Percentiles rank a stretch among this genome's conserved stretches.
Evolutionary conservation across 2,329 filamentous ascomycete species (phyloP).

Genomic region (Colletotrichum acutatum): DNA sequence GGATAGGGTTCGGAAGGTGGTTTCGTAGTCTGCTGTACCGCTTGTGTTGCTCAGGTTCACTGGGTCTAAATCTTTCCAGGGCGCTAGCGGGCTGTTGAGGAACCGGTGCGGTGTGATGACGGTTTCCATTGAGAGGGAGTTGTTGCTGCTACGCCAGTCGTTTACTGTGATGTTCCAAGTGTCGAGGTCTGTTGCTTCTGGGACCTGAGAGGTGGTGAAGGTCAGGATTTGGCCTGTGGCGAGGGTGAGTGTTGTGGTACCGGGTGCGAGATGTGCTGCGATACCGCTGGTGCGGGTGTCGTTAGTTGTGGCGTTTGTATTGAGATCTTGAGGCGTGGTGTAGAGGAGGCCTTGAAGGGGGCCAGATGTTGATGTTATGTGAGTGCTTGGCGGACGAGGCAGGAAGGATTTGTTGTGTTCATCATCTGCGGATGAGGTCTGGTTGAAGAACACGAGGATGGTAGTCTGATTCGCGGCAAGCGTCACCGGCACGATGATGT

Average conservation of each 20-base stretch:
- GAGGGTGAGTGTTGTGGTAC: background rate
- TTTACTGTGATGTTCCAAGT: background rate
- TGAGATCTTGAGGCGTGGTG: background rate
- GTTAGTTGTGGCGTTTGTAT: background rate
- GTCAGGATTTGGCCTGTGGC: background rate
- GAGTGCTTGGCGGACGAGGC: background rate
- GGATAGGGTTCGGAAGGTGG: background rate
- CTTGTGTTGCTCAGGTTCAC: background rate
- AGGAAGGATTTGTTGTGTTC: background rate
- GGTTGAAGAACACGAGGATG: background rate
- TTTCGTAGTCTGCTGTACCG: background rate
- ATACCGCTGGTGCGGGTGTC: background rate
- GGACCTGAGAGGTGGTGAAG: background rate
- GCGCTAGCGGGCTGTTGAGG: background rate
- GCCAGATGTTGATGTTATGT: background rate
- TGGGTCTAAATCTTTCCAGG: background rate
- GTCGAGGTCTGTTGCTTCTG: background rate
- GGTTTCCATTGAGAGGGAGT: background rate
- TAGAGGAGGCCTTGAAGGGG: background rate
- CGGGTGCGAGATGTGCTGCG: background rate
- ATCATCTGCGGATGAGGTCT: background rate
- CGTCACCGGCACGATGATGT: background rate
- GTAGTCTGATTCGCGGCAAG: background rate
- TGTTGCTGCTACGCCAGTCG: background rate
- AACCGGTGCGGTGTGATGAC: background rate